Conservation (phyloP, 2,329 filamentous ascomycete genomes). For the Alternaria metachromatica region DNA sequence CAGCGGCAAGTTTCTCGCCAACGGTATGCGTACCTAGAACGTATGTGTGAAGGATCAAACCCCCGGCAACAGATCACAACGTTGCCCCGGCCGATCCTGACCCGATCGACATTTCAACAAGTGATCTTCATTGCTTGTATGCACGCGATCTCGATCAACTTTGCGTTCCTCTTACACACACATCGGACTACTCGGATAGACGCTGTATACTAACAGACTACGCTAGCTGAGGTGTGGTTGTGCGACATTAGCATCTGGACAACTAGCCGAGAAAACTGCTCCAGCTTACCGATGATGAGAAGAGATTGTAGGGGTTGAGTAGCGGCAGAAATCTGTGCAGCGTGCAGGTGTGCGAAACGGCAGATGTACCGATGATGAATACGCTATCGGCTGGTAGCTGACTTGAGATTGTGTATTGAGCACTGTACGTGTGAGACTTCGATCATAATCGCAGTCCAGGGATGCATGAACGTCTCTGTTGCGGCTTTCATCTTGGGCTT, state of each 20-base stretch:
- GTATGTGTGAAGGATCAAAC: not conserved
- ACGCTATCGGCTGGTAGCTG: not conserved
- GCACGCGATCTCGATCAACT: constrained; percentile 2
- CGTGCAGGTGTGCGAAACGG: not conserved
- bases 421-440: not conserved
- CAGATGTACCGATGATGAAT: not conserved
- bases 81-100: constrained; percentile 3
- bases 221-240: constrained; percentile 74
- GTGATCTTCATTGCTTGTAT: constrained; percentile 3
- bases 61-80: not conserved
- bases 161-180: constrained; percentile 74
- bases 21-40: not conserved
- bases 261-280: not conserved
- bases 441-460: not conserved
- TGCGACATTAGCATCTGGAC: constrained; percentile 70
- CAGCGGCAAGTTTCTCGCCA: not conserved
- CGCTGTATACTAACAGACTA: constrained; percentile 70
- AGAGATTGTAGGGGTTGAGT: not conserved
- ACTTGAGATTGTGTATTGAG: not conserved
- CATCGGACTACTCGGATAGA: constrained; percentile 61
- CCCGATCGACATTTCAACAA: constrained; percentile 1
- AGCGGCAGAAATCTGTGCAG: not conserved
- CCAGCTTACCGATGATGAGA: not conserved
- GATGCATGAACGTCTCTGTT: not conserved
- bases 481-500: not conserved